These are phyloP conservation scores for Mycena citricolor DNA, from an alignment of 1,284 basidiomycete genomes.

Conservation along the genomic window DNA sequence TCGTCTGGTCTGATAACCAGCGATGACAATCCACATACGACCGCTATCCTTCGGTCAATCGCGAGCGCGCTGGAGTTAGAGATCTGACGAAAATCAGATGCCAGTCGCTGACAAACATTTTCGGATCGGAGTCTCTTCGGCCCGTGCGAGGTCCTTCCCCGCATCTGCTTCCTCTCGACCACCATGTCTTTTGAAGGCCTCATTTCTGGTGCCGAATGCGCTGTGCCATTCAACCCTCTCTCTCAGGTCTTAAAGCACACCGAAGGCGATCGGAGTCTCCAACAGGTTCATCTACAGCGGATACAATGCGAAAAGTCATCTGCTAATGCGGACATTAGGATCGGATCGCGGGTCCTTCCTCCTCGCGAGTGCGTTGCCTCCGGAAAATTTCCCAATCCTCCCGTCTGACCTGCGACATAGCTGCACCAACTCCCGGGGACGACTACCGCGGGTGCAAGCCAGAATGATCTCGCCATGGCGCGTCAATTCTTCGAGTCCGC, in stretches of 20 bases:
- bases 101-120: too few relatives aligned
- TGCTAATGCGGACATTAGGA: conserved; percentile 47
- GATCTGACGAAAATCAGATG: too few relatives aligned
- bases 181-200: conserved; percentile 76
- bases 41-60: too few relatives aligned
- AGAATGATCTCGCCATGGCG: conserved; percentile 71
- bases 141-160: too few relatives aligned
- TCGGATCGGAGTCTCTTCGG: too few relatives aligned
- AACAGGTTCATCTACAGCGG: conserved; percentile 54
- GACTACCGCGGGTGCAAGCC: conserved; percentile 45
- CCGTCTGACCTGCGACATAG: conserved; percentile 35
- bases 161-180: too few relatives aligned
- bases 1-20: too few relatives aligned
- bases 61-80: too few relatives aligned
- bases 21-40: too few relatives aligned
- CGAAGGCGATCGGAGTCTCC: conserved; percentile 86
- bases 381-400: background rate
- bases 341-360: conserved; percentile 69
- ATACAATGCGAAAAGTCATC: background rate
- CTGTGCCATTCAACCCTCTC: conserved; percentile 82
- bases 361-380: conserved; percentile 51
- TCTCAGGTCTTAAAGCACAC: conserved; percentile 91
- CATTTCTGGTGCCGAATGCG: conserved; percentile 91
- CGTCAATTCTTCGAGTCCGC: conserved; percentile 71
- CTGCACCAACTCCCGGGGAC: conserved; percentile 71